Conservation (phyloP, 169 alveolate genomes). For the Plasmodium knowlesi region DNA sequence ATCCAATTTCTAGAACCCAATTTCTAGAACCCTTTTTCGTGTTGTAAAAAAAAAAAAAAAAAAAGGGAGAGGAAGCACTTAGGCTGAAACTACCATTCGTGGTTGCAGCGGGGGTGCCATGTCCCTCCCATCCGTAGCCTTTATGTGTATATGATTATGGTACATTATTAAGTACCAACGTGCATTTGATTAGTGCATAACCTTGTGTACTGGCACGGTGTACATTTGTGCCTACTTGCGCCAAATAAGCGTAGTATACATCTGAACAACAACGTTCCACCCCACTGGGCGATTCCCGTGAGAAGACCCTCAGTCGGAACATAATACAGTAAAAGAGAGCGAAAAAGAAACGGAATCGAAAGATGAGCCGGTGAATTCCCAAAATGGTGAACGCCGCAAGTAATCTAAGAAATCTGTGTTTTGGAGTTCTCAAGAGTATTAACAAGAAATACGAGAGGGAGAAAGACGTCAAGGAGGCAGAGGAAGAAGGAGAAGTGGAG, state of each 20-base stretch:
- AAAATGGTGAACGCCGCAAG: slow-evolving; percentile 50
- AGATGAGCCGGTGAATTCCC: background rate
- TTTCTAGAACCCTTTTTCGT: background rate
- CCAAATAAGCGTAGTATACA: background rate
- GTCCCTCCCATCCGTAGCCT: background rate
- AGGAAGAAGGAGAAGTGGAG: background rate
- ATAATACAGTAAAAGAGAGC: background rate
- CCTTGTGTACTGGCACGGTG: background rate
- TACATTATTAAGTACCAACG: background rate
- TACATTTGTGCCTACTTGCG: background rate
- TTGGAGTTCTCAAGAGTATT: background rate
- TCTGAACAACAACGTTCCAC: background rate
- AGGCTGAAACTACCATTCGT: background rate
- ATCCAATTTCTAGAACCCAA: background rate
- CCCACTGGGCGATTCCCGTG: background rate
- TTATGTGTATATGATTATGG: background rate
- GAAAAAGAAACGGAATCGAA: background rate
- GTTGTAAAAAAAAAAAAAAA: background rate
- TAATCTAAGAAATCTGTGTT: slow-evolving; percentile 13
- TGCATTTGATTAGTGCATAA: background rate
- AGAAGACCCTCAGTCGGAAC: background rate
- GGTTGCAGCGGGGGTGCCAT: background rate
- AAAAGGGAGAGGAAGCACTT: background rate
- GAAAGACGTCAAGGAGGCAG: background rate
- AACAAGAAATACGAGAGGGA: slow-evolving; percentile 15